Evolutionary conservation across 2,329 filamentous ascomycete genomes (phyloP).

Genomic region (Macrophomina phaseolina): DNA sequence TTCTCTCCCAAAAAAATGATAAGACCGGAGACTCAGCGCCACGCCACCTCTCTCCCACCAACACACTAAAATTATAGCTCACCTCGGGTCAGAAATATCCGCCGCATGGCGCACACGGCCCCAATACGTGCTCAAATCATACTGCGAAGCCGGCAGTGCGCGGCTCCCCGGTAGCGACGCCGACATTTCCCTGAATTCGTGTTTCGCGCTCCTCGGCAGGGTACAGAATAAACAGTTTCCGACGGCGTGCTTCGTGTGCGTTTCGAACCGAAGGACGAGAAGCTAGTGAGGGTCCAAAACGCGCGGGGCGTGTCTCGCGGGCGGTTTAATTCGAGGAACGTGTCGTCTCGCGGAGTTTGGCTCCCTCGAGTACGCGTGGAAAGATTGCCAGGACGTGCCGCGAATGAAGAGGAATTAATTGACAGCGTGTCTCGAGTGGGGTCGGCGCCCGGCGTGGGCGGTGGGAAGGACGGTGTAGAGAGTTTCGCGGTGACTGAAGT

Average conservation of each 20-base stretch:
- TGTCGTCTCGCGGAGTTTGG: too few relatives aligned
- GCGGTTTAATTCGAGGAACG: too few relatives aligned
- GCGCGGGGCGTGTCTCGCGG: too few relatives aligned
- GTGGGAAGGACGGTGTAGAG: too few relatives aligned
- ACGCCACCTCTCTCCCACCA: background rate
- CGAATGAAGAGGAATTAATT: background rate
- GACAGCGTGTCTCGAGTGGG: background rate
- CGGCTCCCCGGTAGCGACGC: conserved; percentile 69
- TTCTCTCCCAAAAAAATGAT: too few relatives aligned
- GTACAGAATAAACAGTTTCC: too few relatives aligned
- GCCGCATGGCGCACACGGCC: conserved; percentile 89
- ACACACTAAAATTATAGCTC: conserved; percentile 49
- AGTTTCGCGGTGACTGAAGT: too few relatives aligned
- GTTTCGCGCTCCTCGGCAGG: background rate
- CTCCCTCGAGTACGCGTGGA: too few relatives aligned
- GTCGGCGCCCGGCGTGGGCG: too few relatives aligned
- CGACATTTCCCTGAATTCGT: conserved; percentile 54
- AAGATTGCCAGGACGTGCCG: background rate
- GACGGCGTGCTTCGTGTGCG: background rate
- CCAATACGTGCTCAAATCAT: conserved; percentile 93
- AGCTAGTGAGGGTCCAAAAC: too few relatives aligned
- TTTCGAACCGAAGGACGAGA: background rate
- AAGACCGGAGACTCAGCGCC: background rate
- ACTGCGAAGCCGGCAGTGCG: conserved; percentile 88
- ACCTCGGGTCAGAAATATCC: conserved; percentile 94